Conservation (phyloP, 2,329 filamentous ascomycete species). For the Paracorniculantispora psalliotae region DNA sequence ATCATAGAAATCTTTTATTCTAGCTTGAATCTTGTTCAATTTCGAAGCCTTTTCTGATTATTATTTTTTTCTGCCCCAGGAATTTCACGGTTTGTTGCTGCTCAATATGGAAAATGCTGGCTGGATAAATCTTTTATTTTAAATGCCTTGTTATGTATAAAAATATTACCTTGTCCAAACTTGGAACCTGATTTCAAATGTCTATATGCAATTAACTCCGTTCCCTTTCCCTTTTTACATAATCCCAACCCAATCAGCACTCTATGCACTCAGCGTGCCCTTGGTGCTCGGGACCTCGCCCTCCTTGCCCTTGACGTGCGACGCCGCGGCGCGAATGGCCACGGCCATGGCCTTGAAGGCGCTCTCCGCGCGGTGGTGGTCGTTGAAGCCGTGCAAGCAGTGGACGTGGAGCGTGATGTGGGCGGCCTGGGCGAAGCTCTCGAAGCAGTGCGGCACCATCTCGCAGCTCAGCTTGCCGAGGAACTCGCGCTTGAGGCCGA, state of each 20-base stretch:
- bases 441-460: conserved; percentile 94
- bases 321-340: conserved; percentile 73
- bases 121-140: no score
- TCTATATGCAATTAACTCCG: not conserved
- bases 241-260: not conserved
- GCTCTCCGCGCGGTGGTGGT: conserved; percentile 93
- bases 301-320: conserved; percentile 70
- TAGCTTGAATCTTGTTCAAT: no score
- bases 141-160: no score
- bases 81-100: no score
- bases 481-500: conserved; percentile 85
- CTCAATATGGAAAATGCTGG: no score
- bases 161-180: not conserved
- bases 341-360: conserved; percentile 95
- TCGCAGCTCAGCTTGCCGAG: conserved; percentile 89
- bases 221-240: not conserved
- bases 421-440: conserved; percentile 88
- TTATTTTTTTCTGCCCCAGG: no score
- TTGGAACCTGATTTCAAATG: not conserved
- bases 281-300: conserved; percentile 96
- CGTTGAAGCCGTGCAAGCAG: conserved; percentile 83
- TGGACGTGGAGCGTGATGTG: conserved; percentile 94
- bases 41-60: no score
- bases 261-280: conserved; percentile 68
- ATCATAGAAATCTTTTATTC: no score